phyloP scores from a whole-genome alignment of 345 rosid genomes.

The Ceriops zippeliana region DNA sequence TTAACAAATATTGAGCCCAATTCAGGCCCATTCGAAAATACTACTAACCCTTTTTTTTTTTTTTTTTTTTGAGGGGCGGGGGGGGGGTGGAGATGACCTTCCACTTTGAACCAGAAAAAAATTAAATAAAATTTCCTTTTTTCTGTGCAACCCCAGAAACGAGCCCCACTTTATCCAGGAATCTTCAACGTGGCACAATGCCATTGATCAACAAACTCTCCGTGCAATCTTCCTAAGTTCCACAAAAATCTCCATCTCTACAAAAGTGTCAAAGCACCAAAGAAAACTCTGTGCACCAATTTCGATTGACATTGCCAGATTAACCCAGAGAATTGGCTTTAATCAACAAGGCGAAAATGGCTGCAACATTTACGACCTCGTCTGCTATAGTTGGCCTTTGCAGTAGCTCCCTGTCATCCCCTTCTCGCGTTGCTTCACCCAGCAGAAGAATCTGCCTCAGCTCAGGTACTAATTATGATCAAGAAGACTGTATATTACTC shows the following conservation, averaged over 20 bases:
- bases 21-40: too few relatives aligned
- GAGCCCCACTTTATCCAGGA: constrained; percentile 54
- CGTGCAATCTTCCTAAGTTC: constrained; percentile 43
- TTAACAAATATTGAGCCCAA: too few relatives aligned
- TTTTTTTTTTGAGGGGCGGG: too few relatives aligned
- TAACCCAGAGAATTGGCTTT: background rate
- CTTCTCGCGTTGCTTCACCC: constrained; percentile 16
- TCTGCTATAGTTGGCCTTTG: constrained; percentile 64
- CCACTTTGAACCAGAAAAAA: too few relatives aligned
- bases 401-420: constrained; percentile 40
- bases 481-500: too few relatives aligned
- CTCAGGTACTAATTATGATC: constrained; percentile 42
- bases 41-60: too few relatives aligned
- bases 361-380: constrained; percentile 55
- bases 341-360: constrained; percentile 34
- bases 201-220: constrained; percentile 48
- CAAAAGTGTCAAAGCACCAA: background rate
- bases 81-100: too few relatives aligned
- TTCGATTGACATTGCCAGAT: too few relatives aligned
- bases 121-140: background rate
- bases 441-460: constrained; percentile 27
- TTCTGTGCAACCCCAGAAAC: background rate
- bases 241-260: constrained; percentile 40
- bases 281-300: background rate
- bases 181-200: constrained; percentile 46